Base-by-base conservation (phyloP, 768 basidiomycete species). In the Chalciporus sphaerocephalus region DNA sequence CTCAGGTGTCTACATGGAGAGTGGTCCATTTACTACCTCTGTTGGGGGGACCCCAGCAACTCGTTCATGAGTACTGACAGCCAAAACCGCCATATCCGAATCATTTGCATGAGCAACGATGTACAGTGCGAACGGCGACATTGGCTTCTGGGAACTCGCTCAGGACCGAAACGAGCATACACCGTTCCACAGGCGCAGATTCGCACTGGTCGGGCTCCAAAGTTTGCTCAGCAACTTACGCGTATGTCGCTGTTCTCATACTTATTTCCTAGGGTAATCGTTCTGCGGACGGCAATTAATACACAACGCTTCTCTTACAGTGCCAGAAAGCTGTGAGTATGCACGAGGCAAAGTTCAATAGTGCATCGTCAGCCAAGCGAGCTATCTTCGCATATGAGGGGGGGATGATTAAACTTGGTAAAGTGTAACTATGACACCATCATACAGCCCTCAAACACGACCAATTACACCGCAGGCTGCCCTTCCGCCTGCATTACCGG, bases 401-500 rank as follows among this genome's bases (percentile, higher is more conserved):
- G n/a, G 30, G 30, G 30, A n/a, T 6, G 30, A n/a, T 32, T 4
- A 7, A 32, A 15, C 30, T 32, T n/a, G n/a, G 15, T 15, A 32
- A n/a, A 24, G 12, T 12, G n/a, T 15, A n/a, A 13, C 30, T 28
- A 16, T 33, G 34, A 38, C 25, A 36, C 33, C 24, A 13, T 21
- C 16, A 21, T 35, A 23, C 27, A 36, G 4, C 38, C 34, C 36
- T 55, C 51, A 63, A 27, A 25, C 42, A 34, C 47, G 64, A 2
- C 64, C 87, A 53, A 91, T 86, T 40, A 91, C 79, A 54, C 88
- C 89, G 58, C 90, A 92, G 11, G 90, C 88, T n/a, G 79, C 75
- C 46, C 87, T 73, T 23, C 72, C 80, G 10, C 85, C 84, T 13
- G 89, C 83, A 58, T 91, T 87, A 8, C 89, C 89, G 3, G 87